These are phyloP conservation scores for Aeminium ludgeri DNA, from an alignment of 495 filamentous ascomycete genomes.

Conservation along the genomic window DNA sequence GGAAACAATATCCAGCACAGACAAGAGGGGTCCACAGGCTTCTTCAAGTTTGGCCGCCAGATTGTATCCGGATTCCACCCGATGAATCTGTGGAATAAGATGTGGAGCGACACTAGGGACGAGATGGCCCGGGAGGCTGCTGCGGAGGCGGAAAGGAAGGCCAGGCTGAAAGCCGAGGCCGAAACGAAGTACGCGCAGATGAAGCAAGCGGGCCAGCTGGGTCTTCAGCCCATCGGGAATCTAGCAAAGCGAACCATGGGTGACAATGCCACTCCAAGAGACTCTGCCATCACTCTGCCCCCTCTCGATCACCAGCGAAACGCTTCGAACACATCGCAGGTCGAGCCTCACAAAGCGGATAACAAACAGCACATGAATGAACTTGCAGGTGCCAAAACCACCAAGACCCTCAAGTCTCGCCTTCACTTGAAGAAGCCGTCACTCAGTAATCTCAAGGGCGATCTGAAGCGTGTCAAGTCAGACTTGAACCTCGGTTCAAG, in stretches of 20 bases:
- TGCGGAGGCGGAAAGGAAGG: constrained; percentile 22
- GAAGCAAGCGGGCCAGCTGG: constrained; percentile 41
- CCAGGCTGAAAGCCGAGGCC: constrained; percentile 21
- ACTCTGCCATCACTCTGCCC: constrained; percentile 9
- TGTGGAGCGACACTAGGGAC: constrained; percentile 15
- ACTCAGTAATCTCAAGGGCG: constrained; percentile 19
- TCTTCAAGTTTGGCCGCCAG: constrained; percentile 17
- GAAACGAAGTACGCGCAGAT: constrained; percentile 42
- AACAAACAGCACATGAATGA: constrained; percentile 3
- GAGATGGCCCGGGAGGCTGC: constrained; percentile 7
- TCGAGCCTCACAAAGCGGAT: not conserved
- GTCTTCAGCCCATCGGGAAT: constrained; percentile 17
- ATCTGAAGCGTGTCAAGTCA: constrained; percentile 23
- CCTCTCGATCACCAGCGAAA: constrained; percentile 6
- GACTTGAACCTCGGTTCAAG: constrained; percentile 15
- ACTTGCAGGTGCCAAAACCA: constrained; percentile 4
- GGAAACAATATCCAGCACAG: not conserved
- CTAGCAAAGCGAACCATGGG: not conserved
- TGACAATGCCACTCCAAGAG: not conserved
- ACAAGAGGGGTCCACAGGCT: constrained; percentile 1
- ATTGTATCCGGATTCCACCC: constrained; percentile 16
- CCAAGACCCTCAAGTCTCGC: constrained; percentile 15
- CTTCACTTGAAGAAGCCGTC: constrained; percentile 26
- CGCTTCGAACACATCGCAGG: not conserved
- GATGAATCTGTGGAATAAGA: constrained; percentile 14